Evolutionary conservation across 2,329 filamentous ascomycete genomes (phyloP).

Genomic region (Epichloe hybrida): DNA sequence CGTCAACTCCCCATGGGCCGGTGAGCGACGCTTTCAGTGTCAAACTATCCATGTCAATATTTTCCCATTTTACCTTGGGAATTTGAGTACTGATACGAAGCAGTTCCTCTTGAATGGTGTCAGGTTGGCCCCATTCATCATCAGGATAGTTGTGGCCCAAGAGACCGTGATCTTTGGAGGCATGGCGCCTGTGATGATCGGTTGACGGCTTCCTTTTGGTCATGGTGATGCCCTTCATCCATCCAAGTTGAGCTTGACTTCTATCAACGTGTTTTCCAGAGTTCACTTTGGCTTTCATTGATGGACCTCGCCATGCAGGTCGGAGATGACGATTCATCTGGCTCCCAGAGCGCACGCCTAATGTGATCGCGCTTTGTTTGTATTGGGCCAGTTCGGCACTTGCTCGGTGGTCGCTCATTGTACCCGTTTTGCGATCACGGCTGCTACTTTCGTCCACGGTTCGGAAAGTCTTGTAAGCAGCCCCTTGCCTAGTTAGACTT

Average conservation of each 20-base stretch:
- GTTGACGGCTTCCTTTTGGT: constrained; percentile 37
- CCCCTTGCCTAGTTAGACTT: constrained; percentile 68
- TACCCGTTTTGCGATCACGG: constrained; percentile 44
- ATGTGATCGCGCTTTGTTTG: constrained; percentile 30
- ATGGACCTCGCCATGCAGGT: constrained; percentile 39
- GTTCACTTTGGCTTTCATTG: constrained; percentile 42
- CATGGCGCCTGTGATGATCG: constrained; percentile 27
- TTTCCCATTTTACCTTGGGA: constrained; percentile 50
- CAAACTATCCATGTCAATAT: constrained; percentile 49
- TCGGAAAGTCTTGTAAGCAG: constrained; percentile 73
- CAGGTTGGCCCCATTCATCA: constrained; percentile 46
- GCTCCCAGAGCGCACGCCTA: constrained; percentile 27
- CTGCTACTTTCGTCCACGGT: constrained; percentile 49
- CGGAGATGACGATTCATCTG: constrained; percentile 16
- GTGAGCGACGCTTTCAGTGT: constrained; percentile 47
- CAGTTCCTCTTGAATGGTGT: constrained; percentile 51
- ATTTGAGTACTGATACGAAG: constrained; percentile 47
- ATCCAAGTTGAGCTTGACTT: constrained; percentile 46
- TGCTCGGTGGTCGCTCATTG: constrained; percentile 47
- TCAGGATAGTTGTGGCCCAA: constrained; percentile 38
- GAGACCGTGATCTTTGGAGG: constrained; percentile 38
- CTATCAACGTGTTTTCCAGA: constrained; percentile 29
- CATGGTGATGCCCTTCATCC: constrained; percentile 58
- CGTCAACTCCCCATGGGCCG: constrained; percentile 47
- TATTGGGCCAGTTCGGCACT: constrained; percentile 27